Base-by-base conservation (phyloP, 305 asterid genomes). In the Withania somnifera region DNA sequence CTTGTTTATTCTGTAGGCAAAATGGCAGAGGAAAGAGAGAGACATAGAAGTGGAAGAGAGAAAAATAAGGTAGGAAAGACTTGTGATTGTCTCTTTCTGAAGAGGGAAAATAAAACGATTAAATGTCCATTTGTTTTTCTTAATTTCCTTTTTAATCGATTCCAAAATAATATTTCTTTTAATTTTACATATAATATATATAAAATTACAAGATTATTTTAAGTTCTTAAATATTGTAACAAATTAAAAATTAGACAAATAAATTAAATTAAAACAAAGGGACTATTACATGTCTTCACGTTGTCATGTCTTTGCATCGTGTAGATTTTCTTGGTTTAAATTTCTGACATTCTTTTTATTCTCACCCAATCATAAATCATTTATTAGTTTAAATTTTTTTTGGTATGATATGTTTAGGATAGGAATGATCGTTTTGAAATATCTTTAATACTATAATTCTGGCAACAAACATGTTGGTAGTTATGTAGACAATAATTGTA, bases 21-120 rank as follows among this genome's bases (percentile, higher is more conserved):
- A 34, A 17, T 86, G 75, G 50, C n/a, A 73, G 80, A 81, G 83
- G 86, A 87, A 86, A 81, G 88, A 85, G 53, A 2, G 58, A 81
- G 64, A 71, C 47, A 68, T 86, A 86, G 85, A 83, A 85, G 90
- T 84, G 94, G 95, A 84, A 85, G 88, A 83, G 95, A 89, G 97
- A 86, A 90, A 91, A 91, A 86, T 56, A 80, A 89, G 97, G 96
- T 85, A 42, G 77, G 50, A 22, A 47, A 66, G 84, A 75, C 78
- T 34, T 36, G 8, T 36, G 40, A 36, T 36, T 36, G 40, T 36
- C 40, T 36, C 40, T 34, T 47, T 75, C 60, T 75, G 56, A 75
- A 75, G 79, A 75, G 17, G 79, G 79, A 17, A 75, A 75, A 75
- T 19, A 28, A 66, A 75, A 26, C 79, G 28, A 61, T 50, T 75